These are phyloP conservation scores for Parvularia atlantis DNA, from an alignment of 78 protist species.

Conservation along the genomic window DNA sequence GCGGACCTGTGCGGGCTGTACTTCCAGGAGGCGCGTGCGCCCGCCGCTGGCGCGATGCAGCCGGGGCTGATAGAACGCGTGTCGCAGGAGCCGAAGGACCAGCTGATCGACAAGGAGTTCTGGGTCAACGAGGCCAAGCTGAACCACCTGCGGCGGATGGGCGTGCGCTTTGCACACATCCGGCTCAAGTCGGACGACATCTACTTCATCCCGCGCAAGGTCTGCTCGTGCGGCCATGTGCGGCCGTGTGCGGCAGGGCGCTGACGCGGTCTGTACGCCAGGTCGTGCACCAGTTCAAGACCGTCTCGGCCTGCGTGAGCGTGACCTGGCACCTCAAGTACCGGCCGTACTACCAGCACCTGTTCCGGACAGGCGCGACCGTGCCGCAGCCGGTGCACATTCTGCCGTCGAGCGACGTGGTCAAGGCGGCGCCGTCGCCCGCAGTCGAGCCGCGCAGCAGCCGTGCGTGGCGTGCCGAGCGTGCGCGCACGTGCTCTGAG, in stretches of 20 bases:
- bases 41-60: no score
- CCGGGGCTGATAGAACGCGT: no score
- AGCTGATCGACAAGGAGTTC: not conserved
- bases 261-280: no score
- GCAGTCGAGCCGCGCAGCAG: no score
- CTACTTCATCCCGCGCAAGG: not conserved
- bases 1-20: not conserved
- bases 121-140: slow-evolving; percentile 6
- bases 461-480: no score
- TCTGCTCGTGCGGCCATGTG: not conserved
- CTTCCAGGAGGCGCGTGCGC: not conserved
- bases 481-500: no score
- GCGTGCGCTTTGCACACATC: not conserved
- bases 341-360: not conserved
- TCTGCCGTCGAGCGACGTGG: no score
- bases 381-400: no score
- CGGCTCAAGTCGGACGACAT: not conserved
- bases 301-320: not conserved
- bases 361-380: no score
- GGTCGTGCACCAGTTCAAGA: slow-evolving; percentile 11
- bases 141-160: not conserved
- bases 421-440: no score
- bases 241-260: no score
- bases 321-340: slow-evolving; percentile 8
- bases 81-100: not conserved